Conservation (phyloP, 257 asterid species). For the Cinchona pubescens region DNA sequence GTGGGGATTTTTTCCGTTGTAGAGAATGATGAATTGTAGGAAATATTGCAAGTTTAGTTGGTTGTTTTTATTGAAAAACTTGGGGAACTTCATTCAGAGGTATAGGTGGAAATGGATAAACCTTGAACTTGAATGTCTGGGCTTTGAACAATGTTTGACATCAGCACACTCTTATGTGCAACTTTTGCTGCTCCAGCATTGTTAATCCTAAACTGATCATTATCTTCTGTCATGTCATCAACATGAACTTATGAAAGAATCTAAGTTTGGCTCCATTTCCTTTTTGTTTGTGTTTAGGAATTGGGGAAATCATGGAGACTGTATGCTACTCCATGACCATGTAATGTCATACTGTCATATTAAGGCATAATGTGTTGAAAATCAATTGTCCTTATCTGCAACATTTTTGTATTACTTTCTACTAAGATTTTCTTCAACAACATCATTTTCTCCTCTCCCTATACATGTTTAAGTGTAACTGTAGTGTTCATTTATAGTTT, state of each 20-base stretch:
- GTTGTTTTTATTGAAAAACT: background rate
- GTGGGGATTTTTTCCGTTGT: background rate
- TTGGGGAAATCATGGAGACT: background rate
- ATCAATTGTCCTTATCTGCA: background rate
- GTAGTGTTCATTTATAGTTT: too few species aligned
- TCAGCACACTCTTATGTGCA: background rate
- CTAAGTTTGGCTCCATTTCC: background rate
- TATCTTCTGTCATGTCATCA: background rate
- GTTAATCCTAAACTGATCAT: background rate
- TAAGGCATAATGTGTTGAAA: background rate
- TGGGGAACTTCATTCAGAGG: background rate
- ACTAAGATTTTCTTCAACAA: too few species aligned
- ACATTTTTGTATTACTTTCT: background rate
- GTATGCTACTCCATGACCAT: background rate
- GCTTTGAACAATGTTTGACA: background rate
- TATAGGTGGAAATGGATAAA: background rate
- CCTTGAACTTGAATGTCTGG: background rate
- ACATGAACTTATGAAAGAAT: too few species aligned
- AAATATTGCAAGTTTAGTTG: background rate
- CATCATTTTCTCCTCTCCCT: background rate
- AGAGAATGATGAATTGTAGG: background rate
- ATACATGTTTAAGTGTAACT: too few species aligned
- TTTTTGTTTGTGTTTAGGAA: background rate
- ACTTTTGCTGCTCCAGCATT: background rate
- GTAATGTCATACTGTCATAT: background rate